Evolutionary conservation across 2,329 filamentous ascomycete species (phyloP).

Genomic region (Ascochyta rabiei): DNA sequence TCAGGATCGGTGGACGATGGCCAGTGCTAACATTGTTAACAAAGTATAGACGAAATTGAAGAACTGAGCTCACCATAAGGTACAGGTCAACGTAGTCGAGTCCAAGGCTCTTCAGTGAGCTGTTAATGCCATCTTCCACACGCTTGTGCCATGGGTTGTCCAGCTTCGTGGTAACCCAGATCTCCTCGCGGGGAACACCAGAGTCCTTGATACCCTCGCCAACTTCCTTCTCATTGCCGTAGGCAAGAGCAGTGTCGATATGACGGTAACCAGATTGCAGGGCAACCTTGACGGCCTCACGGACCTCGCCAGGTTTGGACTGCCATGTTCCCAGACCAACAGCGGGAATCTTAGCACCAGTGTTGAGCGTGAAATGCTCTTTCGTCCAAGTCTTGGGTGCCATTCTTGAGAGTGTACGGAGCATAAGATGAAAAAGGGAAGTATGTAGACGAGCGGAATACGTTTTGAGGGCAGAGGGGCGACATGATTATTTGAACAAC

Average conservation of each 20-base stretch:
- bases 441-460: background rate
- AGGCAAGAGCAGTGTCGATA: slow-evolving; percentile 77
- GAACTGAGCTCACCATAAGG: slow-evolving; percentile 57
- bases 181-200: slow-evolving; percentile 67
- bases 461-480: slow-evolving; percentile 3
- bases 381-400: slow-evolving; percentile 46
- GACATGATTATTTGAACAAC: slow-evolving; percentile 9
- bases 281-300: slow-evolving; percentile 72
- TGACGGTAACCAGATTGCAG: slow-evolving; percentile 73
- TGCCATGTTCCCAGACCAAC: slow-evolving; percentile 83
- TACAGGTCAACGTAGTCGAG: slow-evolving; percentile 73
- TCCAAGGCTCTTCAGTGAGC: slow-evolving; percentile 66
- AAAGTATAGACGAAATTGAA: background rate
- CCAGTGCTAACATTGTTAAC: slow-evolving; percentile 55
- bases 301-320: slow-evolving; percentile 71
- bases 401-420: slow-evolving; percentile 38
- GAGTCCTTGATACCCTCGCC: slow-evolving; percentile 72
- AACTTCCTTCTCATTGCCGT: slow-evolving; percentile 78
- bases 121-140: slow-evolving; percentile 65
- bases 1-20: slow-evolving; percentile 67
- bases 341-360: slow-evolving; percentile 77
- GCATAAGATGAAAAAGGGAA: slow-evolving; percentile 20
- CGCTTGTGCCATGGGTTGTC: slow-evolving; percentile 75
- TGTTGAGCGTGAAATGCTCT: slow-evolving; percentile 41
- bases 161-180: slow-evolving; percentile 83